Evolutionary conservation across 768 basidiomycete genomes (phyloP), one percentile per base, ranked within the genome.

Genomic region (button mushroom (Agaricus bisporus)): DNA sequence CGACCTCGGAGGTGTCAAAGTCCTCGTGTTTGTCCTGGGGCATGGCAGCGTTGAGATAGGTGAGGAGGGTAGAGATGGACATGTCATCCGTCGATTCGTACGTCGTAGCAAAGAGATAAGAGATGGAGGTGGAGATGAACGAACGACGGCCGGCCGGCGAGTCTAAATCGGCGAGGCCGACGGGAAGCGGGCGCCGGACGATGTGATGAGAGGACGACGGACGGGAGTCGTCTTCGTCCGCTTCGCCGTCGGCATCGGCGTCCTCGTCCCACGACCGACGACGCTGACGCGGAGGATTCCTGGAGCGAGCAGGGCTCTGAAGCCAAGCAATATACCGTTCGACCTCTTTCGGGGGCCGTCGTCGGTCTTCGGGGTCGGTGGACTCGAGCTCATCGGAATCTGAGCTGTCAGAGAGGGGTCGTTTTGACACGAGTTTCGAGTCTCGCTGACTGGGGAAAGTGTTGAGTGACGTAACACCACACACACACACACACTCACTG

Each of bases 11-110:
- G 11, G 85, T 87, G 65, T 90, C 87, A 57, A 87, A 90, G 58
- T 90, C 87, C 69, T 89, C 87, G 62, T 88, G 81, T 67, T 89
- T 89, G 63, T 88, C 87, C 25, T 71, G 73, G 3, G 88, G 88
- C 70, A 89, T 79, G 4, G 86, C 86, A 2, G 86, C 81, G 61
- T 89, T 89, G 52, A 90, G 74, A 65, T 86, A 88, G 3, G 82
- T 76, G 32, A 90, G 69, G 22, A 90, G 70, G 8, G 83, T 70
- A 2, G 84, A 83, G 61, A 90, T 81, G 6, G 79, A 79, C 70
- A 90, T 72, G 56, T 87, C 84, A 66, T 89, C 87, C 20, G 75
- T 67, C 14, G 72, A 59, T 56, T 80, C 82, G 66, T 87, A 86
- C 22, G 88, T 87, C 44, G 83, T 81, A 46, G 70, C 64, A 72